These are phyloP conservation scores for Lactarius hatsudake DNA, from an alignment of 768 basidiomycete species.

Conservation along the genomic window DNA sequence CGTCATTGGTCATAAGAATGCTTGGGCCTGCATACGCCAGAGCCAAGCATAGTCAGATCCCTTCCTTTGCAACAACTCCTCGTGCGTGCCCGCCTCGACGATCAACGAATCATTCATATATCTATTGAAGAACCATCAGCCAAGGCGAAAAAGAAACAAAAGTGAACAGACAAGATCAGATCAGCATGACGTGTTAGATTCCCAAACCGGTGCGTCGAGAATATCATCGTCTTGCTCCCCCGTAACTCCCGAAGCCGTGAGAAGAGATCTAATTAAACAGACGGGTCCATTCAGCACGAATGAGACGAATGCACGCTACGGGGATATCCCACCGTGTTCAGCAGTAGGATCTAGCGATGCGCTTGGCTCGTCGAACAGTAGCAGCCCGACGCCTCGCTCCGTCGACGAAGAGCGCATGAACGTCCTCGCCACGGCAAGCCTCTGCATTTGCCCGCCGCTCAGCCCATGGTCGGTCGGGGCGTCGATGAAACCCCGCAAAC, in stretches of 20 bases:
- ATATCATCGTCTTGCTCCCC: conserved; percentile 80
- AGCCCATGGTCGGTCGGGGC: conserved; percentile 31
- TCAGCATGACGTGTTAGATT: conserved; percentile 61
- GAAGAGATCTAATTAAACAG: conserved; percentile 60
- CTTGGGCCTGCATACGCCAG: conserved; percentile 72
- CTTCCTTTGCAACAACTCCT: conserved; percentile 47
- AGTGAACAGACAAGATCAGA: conserved; percentile 19
- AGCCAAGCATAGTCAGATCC: conserved; percentile 67
- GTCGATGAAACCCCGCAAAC: conserved; percentile 4
- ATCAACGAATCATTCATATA: conserved; percentile 66
- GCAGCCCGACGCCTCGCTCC: conserved; percentile 51
- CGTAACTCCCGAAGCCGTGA: conserved; percentile 63
- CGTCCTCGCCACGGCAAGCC: conserved; percentile 70
- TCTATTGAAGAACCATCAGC: conserved; percentile 35
- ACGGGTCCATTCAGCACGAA: neutral
- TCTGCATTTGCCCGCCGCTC: conserved; percentile 75
- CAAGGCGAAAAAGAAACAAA: neutral
- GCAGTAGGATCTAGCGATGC: conserved; percentile 73
- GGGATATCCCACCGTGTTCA: conserved; percentile 53
- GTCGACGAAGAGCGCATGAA: conserved; percentile 61
- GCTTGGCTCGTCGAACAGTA: conserved; percentile 72
- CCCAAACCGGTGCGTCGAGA: conserved; percentile 71
- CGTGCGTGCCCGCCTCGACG: conserved; percentile 66
- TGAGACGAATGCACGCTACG: neutral
- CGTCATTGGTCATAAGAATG: conserved; percentile 42